These are phyloP conservation scores for Trametes sanguinea DNA, from an alignment of 768 basidiomycete genomes.

Conservation along the genomic window DNA sequence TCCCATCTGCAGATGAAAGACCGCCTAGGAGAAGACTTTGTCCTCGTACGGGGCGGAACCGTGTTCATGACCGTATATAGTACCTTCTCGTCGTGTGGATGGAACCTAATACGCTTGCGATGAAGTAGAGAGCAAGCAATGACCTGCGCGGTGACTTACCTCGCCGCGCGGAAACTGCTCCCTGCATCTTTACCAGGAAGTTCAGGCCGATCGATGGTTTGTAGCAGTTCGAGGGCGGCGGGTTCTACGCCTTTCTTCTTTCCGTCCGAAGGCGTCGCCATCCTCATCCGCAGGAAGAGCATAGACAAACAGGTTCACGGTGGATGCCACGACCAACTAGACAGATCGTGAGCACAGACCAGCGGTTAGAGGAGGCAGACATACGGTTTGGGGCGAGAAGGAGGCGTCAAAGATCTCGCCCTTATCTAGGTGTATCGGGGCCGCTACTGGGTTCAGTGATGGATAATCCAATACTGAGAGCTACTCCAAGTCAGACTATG, in stretches of 20 bases:
- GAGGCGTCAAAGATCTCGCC: constrained; percentile 88
- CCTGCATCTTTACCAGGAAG: constrained; percentile 47
- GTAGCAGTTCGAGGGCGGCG: constrained; percentile 43
- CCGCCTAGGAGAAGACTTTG: constrained; percentile 56
- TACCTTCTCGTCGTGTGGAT: constrained; percentile 50
- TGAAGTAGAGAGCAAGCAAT: no score
- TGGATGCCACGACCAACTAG: constrained; percentile 70
- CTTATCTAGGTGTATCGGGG: constrained; percentile 52
- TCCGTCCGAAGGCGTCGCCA: constrained; percentile 37
- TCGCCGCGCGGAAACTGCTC: constrained; percentile 66
- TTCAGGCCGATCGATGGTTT: constrained; percentile 56
- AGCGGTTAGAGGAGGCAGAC: constrained; percentile 22
- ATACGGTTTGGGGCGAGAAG: constrained; percentile 68
- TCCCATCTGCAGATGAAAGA: constrained; percentile 78
- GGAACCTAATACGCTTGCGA: constrained; percentile 39
- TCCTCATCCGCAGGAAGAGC: constrained; percentile 48
- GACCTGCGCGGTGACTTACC: constrained; percentile 37
- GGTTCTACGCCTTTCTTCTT: constrained; percentile 37
- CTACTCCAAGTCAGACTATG: constrained; percentile 16
- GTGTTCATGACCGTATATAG: constrained; percentile 78
- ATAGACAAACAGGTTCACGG: constrained; percentile 64
- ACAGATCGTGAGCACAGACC: not conserved
- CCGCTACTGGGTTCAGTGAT: constrained; percentile 40
- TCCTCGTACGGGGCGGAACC: constrained; percentile 55
- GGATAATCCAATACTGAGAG: constrained; percentile 29